Evolutionary conservation across 164 flowering plant genomes (phyloP), one percentile per base, ranked within the genome.

Genomic region (Macadamia integrifolia): DNA sequence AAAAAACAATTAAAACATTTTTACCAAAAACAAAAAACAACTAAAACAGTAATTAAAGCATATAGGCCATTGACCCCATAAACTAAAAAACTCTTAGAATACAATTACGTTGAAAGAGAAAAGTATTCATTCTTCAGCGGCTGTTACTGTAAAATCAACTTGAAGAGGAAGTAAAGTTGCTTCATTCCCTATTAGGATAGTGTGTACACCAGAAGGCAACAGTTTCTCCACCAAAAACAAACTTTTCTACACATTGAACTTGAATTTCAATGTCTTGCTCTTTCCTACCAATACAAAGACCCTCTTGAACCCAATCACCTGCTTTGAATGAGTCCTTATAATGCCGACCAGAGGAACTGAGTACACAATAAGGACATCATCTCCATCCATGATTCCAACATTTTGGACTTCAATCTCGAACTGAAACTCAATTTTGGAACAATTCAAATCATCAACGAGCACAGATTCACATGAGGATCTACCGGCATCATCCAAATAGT

Each of bases 231-330:
- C 80, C 11, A 73, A 11, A 10, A 42, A 35, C 15, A 77, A 73
- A 53, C 60, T 30, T 60, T 77, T 59, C 60, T 74, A 77, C 10
- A 40, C 69, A 61, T 77, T 60, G n/a, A 73, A 23, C 12, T 29
- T 15, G 49, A 73, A 70, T 23, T 31, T 49, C 71, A 23, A 23
- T 23, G 23, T 23, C 23, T 23, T 23, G 23, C 23, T 23, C 23
- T 23, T 23, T 23, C 23, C 69, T 0, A 69, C 68, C 0, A 62
- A 53, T 1, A 77, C 61, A 42, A 60, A 68, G 8, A 79, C 75
- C 35, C 67, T 69, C 59, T 75, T 11, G 31, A 78, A 78, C 0
- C 71, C 78, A 52, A 72, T 56, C 42, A 78, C 60, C 30, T 78
- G 71, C 58, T 72, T 75, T 1, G 63, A 0, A 52, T 23, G 74